These are phyloP conservation scores for Pulchroboletus neoregius DNA, from an alignment of 1,284 basidiomycete species.

Conservation along the genomic window DNA sequence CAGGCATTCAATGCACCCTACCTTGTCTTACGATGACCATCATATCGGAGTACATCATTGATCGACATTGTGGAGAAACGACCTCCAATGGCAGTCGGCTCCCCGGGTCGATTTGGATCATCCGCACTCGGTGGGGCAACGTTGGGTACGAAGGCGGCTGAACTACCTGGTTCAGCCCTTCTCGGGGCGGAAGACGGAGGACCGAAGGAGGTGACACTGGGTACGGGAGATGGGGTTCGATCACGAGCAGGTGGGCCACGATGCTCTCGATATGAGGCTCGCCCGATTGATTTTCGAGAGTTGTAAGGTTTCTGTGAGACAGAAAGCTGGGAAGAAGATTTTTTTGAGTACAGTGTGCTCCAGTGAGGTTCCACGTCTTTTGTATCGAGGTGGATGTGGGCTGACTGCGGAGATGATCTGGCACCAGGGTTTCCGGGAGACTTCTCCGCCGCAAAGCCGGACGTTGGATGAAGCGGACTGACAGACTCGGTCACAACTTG, in stretches of 20 bases:
- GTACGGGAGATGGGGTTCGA: conserved; percentile 3
- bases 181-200: neutral
- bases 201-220: neutral
- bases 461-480: conserved; percentile 1
- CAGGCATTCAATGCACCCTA: conserved; percentile 2
- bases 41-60: conserved; percentile 18
- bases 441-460: neutral
- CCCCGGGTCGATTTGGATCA: conserved; percentile 14
- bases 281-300: conserved; percentile 21
- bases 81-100: neutral
- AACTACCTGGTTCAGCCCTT: neutral
- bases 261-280: conserved; percentile 26
- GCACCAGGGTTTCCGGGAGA: neutral
- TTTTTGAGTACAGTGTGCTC: conserved; percentile 12
- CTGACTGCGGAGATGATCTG: neutral
- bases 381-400: neutral
- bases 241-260: conserved; percentile 14
- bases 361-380: conserved; percentile 2
- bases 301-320: conserved; percentile 14
- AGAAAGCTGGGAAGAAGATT: conserved; percentile 15
- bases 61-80: conserved; percentile 20
- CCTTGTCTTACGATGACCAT: conserved; percentile 8
- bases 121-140: conserved; percentile 10
- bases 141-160: neutral
- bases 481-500: neutral